Evolutionary conservation across 768 basidiomycete species (phyloP), one percentile per base, ranked within the genome.

Genomic region (Coprinopsis marcescibilis): DNA sequence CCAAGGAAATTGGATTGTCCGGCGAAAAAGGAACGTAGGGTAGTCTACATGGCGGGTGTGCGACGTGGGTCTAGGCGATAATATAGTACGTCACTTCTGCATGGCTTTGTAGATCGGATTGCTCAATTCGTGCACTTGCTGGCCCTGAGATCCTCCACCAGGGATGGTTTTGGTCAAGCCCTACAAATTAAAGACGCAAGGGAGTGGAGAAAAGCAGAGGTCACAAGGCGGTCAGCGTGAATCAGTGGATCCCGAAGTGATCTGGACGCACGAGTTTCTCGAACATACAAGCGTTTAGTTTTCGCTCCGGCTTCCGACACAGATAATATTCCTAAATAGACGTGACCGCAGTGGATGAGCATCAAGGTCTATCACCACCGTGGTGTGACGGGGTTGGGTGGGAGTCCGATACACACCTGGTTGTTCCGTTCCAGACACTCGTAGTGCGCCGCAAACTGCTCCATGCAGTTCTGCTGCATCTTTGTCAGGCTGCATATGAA

Each of bases 341-440:
- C 42, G 13, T 17, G 17, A 37, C 41, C 14, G 13, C 12, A 21
- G 6, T 14, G 27, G 33, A 24, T 30, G 15, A 45, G 8, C 15
- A 35, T 19, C 21, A 32, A 8, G 8, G n/a, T 32, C n/a, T 8
- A 44, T 26, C 24, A 42, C 23, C 30, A 38, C 44, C 5, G 50
- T 5, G 11, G 21, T 24, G 29, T 15, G 14, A 2, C 32, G 6
- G 17, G 47, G 25, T 17, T n/a, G 15, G 33, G 32, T 34, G 17
- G 38, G 25, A 43, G n/a, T 6, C 7, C 45, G 21, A n/a, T 10
- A 71, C 81, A 44, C 48, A 85, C 94, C 69, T 98, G 95, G 72
- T 99, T 99, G 66, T 91, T 88, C 59, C 75, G 68, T 67, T 99
- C 96, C 52, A 99, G 66, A 65, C 96, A 99, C 45, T 83, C 76